These are phyloP conservation scores for Leccinum longicurvipes DNA, from an alignment of 768 basidiomycete species.

Conservation along the genomic window DNA sequence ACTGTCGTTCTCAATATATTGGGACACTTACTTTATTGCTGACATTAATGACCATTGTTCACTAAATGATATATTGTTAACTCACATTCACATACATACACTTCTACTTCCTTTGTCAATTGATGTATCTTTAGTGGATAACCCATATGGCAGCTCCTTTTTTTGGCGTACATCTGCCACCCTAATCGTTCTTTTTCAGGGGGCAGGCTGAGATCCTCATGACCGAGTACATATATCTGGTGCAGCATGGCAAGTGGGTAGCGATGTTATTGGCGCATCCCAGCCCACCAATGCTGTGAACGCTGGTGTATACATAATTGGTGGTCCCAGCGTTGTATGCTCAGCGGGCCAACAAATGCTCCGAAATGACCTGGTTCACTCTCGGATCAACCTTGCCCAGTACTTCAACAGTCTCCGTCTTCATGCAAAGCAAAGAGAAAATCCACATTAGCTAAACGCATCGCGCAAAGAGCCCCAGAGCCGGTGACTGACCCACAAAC, in stretches of 20 bases:
- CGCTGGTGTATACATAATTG: neutral
- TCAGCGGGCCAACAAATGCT: conserved; percentile 21
- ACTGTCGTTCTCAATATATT: neutral
- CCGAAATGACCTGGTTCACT: conserved; percentile 24
- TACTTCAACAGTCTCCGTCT: conserved; percentile 29
- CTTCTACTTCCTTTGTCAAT: neutral
- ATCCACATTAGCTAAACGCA: conserved; percentile 1
- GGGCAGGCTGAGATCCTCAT: too few species aligned
- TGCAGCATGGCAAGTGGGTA: neutral
- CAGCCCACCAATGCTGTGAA: too few species aligned
- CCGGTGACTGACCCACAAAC: conserved; percentile 34
- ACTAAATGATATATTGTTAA: conserved; percentile 9
- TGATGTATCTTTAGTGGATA: conserved; percentile 28
- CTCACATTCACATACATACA: conserved; percentile 4
- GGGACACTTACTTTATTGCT: conserved; percentile 11
- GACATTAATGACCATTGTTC: conserved; percentile 12
- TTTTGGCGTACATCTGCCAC: neutral
- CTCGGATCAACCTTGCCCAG: conserved; percentile 27
- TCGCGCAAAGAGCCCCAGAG: neutral
- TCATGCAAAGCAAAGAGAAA: neutral
- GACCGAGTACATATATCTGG: neutral
- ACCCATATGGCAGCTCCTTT: neutral
- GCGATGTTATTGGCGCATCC: neutral
- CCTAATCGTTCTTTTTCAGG: neutral
- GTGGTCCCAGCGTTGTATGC: neutral